Evolutionary conservation across 192 early-diverging fungal species (phyloP).

Genomic region (Gryganskiella cystojenkinii): DNA sequence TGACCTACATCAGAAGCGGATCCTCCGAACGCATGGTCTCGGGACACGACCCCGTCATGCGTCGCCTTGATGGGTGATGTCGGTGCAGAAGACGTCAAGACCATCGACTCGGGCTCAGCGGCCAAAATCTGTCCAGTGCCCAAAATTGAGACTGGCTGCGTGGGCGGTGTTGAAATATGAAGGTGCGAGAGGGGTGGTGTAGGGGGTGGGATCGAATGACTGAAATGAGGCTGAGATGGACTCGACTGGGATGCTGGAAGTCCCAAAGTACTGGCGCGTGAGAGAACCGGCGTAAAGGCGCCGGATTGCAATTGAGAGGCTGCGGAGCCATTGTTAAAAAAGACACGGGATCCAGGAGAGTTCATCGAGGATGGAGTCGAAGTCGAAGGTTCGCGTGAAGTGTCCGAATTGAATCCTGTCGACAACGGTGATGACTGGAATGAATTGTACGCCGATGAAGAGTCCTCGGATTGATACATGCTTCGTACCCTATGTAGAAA

Average conservation of each 20-base stretch:
- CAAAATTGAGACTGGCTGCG: not conserved
- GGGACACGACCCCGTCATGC: not conserved
- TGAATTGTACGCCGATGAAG: slow-evolving; percentile 22
- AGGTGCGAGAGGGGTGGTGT: slow-evolving; percentile 17
- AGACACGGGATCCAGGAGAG: slow-evolving; percentile 26
- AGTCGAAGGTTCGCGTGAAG: slow-evolving; percentile 19
- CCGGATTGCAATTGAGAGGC: slow-evolving; percentile 11
- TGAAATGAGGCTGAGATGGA: slow-evolving; percentile 7
- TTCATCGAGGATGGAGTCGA: slow-evolving; percentile 12
- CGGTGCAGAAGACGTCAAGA: slow-evolving; percentile 6
- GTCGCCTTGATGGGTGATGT: slow-evolving; percentile 20
- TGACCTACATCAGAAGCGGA: slow-evolving; percentile 5
- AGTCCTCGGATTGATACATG: slow-evolving; percentile 50
- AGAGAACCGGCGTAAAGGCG: slow-evolving; percentile 14
- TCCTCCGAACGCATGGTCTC: not conserved
- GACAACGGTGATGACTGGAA: slow-evolving; percentile 42
- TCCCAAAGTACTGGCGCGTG: slow-evolving; percentile 40
- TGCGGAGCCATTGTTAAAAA: slow-evolving; percentile 14
- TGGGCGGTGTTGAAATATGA: not conserved
- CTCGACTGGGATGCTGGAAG: slow-evolving; percentile 13
- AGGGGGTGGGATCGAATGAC: slow-evolving; percentile 18
- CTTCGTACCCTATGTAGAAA: slow-evolving; percentile 32
- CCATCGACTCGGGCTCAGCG: slow-evolving; percentile 19
- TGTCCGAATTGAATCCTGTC: slow-evolving; percentile 5
- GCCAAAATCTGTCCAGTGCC: not conserved